Evolutionary conservation across 371 early-diverging fungal genomes (phyloP).

Genomic region (Actinomucor elegans): DNA sequence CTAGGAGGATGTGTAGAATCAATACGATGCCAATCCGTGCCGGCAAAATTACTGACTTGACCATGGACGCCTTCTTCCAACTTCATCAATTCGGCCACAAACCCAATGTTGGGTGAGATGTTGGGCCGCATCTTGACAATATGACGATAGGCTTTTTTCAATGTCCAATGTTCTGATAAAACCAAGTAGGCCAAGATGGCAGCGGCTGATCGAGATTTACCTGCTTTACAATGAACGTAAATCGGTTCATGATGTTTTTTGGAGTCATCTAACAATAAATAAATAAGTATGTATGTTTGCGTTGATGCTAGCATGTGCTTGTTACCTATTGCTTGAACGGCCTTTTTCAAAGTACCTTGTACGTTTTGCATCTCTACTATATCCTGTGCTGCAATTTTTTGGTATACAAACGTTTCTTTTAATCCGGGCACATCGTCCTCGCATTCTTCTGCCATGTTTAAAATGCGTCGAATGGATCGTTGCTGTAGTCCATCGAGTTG

Average conservation of each 20-base stretch:
- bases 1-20: slow-evolving; percentile 14
- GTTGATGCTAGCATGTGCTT: neutral
- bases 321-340: slow-evolving; percentile 59
- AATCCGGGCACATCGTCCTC: slow-evolving; percentile 59
- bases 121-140: slow-evolving; percentile 70
- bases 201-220: slow-evolving; percentile 80
- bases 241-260: slow-evolving; percentile 57
- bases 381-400: slow-evolving; percentile 60
- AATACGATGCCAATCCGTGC: slow-evolving; percentile 38
- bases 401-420: slow-evolving; percentile 39
- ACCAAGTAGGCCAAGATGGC: slow-evolving; percentile 80
- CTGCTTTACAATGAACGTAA: slow-evolving; percentile 87
- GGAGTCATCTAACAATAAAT: slow-evolving; percentile 34
- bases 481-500: slow-evolving; percentile 42
- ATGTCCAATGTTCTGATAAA: slow-evolving; percentile 62
- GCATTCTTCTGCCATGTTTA: slow-evolving; percentile 70
- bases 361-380: slow-evolving; percentile 63
- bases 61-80: slow-evolving; percentile 71
- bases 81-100: slow-evolving; percentile 74
- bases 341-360: slow-evolving; percentile 47
- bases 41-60: slow-evolving; percentile 43
- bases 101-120: slow-evolving; percentile 86
- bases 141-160: slow-evolving; percentile 73
- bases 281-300: too few species aligned
- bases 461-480: slow-evolving; percentile 47